Conservation (phyloP, 2,329 filamentous ascomycete genomes). For the Trichoderma koningiopsis region DNA sequence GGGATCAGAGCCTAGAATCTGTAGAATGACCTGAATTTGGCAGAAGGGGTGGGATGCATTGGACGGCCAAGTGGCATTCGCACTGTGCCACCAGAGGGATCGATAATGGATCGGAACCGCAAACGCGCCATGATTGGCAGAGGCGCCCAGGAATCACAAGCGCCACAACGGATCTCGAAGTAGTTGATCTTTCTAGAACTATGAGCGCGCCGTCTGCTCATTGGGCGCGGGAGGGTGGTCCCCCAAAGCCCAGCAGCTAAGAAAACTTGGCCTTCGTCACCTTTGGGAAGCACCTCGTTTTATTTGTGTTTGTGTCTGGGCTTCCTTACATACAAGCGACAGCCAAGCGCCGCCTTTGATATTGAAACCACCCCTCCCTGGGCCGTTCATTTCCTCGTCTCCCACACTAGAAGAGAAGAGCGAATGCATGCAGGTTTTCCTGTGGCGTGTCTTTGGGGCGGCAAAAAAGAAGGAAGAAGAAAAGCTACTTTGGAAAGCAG, state of each 20-base stretch:
- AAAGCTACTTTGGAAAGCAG: too few species aligned
- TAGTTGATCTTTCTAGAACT: conserved; percentile 29
- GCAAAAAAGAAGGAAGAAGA: neutral
- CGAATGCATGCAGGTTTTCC: neutral
- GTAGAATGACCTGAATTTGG: neutral
- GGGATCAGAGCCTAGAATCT: neutral
- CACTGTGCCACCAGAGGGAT: conserved; percentile 38
- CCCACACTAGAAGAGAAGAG: conserved; percentile 7
- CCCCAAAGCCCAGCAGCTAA: conserved; percentile 7
- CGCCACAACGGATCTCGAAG: conserved; percentile 15
- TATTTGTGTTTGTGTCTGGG: neutral
- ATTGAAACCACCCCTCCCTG: neutral
- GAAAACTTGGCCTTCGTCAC: conserved; percentile 19
- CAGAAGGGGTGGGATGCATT: neutral
- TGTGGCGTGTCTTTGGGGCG: neutral
- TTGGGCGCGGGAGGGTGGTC: conserved; percentile 5
- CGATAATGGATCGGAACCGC: conserved; percentile 41
- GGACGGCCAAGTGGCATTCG: conserved; percentile 25
- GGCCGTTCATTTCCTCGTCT: neutral
- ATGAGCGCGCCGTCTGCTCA: conserved; percentile 16
- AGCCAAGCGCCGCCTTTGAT: neutral
- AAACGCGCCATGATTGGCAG: conserved; percentile 14
- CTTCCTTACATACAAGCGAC: neutral
- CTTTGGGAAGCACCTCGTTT: neutral
- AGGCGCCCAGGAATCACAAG: neutral